Conservation (phyloP, 768 basidiomycete genomes). For the Leccinellum albellum region DNA sequence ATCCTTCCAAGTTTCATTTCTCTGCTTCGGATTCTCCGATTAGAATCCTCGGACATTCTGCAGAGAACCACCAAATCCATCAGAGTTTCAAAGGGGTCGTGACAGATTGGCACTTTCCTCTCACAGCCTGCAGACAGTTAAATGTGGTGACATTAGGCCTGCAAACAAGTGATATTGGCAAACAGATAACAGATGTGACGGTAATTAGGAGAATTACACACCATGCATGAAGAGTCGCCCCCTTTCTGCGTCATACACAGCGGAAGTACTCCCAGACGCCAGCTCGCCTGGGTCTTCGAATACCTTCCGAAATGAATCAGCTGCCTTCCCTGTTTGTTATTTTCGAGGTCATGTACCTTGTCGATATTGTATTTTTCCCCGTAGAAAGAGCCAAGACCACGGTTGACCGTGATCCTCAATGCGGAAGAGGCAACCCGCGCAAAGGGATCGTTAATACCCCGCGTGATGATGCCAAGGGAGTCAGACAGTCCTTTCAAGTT, state of each 20-base stretch:
- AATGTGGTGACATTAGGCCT: slow-evolving; percentile 34
- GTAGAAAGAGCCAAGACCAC: slow-evolving; percentile 47
- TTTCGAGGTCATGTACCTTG: slow-evolving; percentile 38
- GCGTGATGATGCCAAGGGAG: slow-evolving; percentile 27
- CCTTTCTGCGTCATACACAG: slow-evolving; percentile 50
- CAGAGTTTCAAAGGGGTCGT: neutral
- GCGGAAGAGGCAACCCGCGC: slow-evolving; percentile 45
- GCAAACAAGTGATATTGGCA: slow-evolving; percentile 4
- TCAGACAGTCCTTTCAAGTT: slow-evolving; percentile 49
- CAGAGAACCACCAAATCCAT: neutral
- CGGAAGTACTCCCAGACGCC: slow-evolving; percentile 55
- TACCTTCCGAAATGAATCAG: slow-evolving; percentile 36
- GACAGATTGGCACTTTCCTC: neutral
- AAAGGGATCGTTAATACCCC: slow-evolving; percentile 44
- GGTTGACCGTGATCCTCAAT: slow-evolving; percentile 51
- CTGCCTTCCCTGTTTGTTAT: neutral
- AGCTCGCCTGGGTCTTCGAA: slow-evolving; percentile 66
- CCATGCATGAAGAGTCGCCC: slow-evolving; percentile 56
- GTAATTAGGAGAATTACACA: slow-evolving; percentile 27
- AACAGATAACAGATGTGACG: neutral
- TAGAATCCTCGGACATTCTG: neutral
- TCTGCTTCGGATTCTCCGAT: neutral
- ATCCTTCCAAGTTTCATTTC: neutral
- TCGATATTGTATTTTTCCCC: slow-evolving; percentile 58
- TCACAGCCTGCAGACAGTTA: slow-evolving; percentile 33